Evolutionary conservation across 2,329 filamentous ascomycete species (phyloP).

Genomic region (Boeremia exigua): DNA sequence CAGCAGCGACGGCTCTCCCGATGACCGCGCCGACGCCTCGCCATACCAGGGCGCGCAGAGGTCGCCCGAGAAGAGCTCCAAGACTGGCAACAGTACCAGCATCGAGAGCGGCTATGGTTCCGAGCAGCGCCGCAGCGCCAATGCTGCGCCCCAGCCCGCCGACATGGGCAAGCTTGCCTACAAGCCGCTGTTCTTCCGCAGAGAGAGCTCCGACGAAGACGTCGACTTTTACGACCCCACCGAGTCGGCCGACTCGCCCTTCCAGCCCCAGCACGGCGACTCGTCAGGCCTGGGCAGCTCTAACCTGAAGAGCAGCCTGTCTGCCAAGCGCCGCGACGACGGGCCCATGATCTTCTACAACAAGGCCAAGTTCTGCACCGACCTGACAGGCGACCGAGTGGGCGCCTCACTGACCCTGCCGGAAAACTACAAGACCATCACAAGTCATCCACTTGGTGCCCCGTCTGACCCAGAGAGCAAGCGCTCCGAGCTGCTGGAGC

Average conservation of each 20-base stretch:
- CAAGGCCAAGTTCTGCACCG: constrained; percentile 79
- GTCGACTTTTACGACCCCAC: constrained; percentile 43
- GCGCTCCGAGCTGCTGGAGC: constrained; percentile 37
- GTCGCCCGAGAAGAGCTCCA: constrained; percentile 37
- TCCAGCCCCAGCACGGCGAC: constrained; percentile 40
- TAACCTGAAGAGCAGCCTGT: constrained; percentile 52
- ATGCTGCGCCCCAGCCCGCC: constrained; percentile 25
- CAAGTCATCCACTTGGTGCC: constrained; percentile 43
- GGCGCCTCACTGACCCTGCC: constrained; percentile 26
- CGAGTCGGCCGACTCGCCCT: constrained; percentile 38
- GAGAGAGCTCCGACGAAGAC: constrained; percentile 51
- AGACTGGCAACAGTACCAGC: constrained; percentile 27
- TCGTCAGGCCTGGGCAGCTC: constrained; percentile 56
- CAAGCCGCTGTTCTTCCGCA: constrained; percentile 57
- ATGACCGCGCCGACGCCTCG: constrained; percentile 50
- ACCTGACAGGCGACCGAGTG: constrained; percentile 70
- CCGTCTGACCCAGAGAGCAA: background rate
- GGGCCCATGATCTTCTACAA: constrained; percentile 86
- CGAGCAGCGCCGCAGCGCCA: constrained; percentile 27
- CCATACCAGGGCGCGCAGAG: constrained; percentile 53
- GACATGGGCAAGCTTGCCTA: constrained; percentile 50
- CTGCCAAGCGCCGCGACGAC: constrained; percentile 64
- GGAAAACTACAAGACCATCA: constrained; percentile 39
- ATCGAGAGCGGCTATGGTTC: constrained; percentile 29
- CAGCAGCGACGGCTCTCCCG: constrained; percentile 64